Evolutionary conservation across 75 land plant genomes (phyloP).

Genomic region (Isoetes taiwanensis): DNA sequence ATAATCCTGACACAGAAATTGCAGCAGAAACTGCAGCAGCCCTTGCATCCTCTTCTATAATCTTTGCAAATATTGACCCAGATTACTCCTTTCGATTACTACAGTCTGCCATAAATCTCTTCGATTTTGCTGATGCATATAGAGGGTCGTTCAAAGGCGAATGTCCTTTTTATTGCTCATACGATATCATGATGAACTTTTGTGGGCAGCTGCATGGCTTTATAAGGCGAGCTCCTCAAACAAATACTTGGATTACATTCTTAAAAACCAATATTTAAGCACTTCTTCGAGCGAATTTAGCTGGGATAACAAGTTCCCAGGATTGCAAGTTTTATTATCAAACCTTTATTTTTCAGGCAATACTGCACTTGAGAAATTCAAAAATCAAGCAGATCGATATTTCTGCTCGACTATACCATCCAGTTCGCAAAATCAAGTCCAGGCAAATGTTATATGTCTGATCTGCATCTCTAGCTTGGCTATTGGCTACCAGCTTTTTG

Average conservation of each 20-base stretch:
- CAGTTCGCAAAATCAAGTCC: too few relatives aligned
- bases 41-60: constrained; percentile 23
- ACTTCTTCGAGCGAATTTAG: too few relatives aligned
- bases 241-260: constrained; percentile 43
- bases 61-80: constrained; percentile 12
- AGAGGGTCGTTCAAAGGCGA: constrained; percentile 23
- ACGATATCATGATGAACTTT: constrained; percentile 61
- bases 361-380: constrained; percentile 21
- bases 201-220: constrained; percentile 94
- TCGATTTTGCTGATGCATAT: constrained; percentile 37
- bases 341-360: constrained; percentile 49
- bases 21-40: constrained; percentile 28
- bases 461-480: too few relatives aligned
- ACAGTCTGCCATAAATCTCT: too few relatives aligned
- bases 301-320: constrained; percentile 38
- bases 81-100: constrained; percentile 15
- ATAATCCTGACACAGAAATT: constrained; percentile 18
- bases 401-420: too few relatives aligned
- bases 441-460: too few relatives aligned
- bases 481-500: too few relatives aligned
- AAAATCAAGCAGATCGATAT: too few relatives aligned
- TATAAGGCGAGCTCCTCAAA: constrained; percentile 35
- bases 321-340: constrained; percentile 17
- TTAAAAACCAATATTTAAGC: too few relatives aligned
- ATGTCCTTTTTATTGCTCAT: constrained; percentile 58